Percentiles rank a stretch among this genome's conserved stretches.
Evolutionary conservation across 345 rosid genomes (phyloP).

Genomic region (Brassica nigra): DNA sequence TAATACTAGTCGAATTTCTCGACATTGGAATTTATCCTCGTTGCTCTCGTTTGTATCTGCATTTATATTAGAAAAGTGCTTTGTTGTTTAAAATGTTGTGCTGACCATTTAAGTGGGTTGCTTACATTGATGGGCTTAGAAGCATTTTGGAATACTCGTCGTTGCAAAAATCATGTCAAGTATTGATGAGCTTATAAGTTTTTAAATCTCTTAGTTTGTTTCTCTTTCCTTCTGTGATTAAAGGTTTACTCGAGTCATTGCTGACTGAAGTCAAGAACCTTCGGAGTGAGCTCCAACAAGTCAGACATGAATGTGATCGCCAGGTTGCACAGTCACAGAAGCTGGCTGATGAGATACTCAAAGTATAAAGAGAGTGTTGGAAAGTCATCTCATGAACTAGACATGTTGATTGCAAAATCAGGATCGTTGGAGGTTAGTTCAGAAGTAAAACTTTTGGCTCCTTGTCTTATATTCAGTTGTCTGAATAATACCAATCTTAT

Average conservation of each 20-base stretch:
- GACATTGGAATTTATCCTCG: background rate
- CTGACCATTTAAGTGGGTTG: too few relatives aligned
- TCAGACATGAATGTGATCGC: background rate
- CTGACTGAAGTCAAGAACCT: constrained; percentile 46
- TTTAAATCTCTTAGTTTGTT: too few relatives aligned
- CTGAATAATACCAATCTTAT: constrained; percentile 8
- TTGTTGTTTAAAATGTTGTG: background rate
- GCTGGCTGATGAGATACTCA: constrained; percentile 2
- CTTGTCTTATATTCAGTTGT: background rate
- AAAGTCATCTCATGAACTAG: background rate
- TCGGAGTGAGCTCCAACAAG: background rate
- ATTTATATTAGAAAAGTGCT: background rate
- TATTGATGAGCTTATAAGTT: too few relatives aligned
- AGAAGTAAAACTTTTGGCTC: background rate
- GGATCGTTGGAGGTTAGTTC: constrained; percentile 75
- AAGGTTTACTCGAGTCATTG: constrained; percentile 44
- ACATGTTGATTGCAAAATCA: constrained; percentile 23
- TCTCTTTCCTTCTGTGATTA: too few relatives aligned
- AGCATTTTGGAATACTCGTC: too few relatives aligned
- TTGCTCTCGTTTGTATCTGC: background rate
- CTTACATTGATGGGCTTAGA: too few relatives aligned
- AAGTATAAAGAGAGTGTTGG: constrained; percentile 1
- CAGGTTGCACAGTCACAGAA: background rate
- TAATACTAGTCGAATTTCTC: background rate
- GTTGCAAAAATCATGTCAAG: too few relatives aligned